Percentiles rank a stretch among this genome's conserved stretches.
These are phyloP conservation scores for Sphaerulina vaccinii DNA, from an alignment of 2,329 filamentous ascomycete genomes.

Conservation along the genomic window DNA sequence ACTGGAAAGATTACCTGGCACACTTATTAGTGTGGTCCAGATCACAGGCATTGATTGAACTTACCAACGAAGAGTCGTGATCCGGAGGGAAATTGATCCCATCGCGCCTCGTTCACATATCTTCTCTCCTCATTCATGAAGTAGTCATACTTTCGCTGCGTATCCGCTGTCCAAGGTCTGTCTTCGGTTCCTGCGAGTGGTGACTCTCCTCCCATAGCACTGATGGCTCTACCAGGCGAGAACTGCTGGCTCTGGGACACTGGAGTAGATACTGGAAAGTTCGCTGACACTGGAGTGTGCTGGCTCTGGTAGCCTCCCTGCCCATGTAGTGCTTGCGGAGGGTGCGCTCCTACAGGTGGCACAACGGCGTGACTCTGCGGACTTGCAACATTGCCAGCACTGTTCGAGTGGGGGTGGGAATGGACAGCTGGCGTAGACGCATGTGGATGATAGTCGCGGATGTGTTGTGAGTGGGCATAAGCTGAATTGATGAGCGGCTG, in stretches of 20 bases:
- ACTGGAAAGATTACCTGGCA: conserved; percentile 79
- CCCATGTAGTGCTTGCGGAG: conserved; percentile 3
- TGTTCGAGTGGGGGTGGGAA: conserved; percentile 29
- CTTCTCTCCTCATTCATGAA: conserved; percentile 71
- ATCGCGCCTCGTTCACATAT: conserved; percentile 74
- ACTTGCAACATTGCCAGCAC: conserved; percentile 31
- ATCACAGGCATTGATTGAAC: conserved; percentile 27
- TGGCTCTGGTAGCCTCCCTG: conserved; percentile 10
- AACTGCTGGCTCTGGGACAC: not conserved
- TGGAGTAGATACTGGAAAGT: not conserved
- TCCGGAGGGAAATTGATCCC: conserved; percentile 75
- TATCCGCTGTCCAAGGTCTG: conserved; percentile 54
- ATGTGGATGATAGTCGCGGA: conserved; percentile 52
- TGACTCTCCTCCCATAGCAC: conserved; percentile 1
- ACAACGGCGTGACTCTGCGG: conserved; percentile 20
- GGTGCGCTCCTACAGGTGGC: conserved; percentile 9
- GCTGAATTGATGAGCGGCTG: conserved; percentile 49
- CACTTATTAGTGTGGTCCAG: conserved; percentile 17
- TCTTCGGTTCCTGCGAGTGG: conserved; percentile 39
- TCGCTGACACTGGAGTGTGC: conserved; percentile 7
- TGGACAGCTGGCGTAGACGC: conserved; percentile 41
- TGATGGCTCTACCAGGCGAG: not conserved
- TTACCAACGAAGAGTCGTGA: conserved; percentile 79
- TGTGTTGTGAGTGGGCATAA: conserved; percentile 50
- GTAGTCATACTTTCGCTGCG: conserved; percentile 67